Base-by-base conservation (phyloP, 257 asterid genomes). In the Salvia miltiorrhiza region DNA sequence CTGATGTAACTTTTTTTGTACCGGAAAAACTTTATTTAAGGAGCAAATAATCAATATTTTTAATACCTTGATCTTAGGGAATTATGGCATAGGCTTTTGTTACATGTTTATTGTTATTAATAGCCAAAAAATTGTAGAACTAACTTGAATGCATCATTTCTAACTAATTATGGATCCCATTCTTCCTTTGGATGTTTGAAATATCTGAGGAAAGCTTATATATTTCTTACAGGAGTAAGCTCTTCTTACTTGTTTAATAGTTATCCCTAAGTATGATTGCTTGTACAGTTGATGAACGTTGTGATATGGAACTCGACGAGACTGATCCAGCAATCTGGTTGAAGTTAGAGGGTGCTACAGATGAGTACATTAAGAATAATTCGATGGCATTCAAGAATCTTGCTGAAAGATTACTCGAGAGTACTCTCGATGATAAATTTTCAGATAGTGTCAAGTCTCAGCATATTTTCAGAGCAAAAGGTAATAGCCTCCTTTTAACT, bases 221-320 rank as follows among this genome's bases (percentile, higher is more conserved):
- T 37, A 47, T 47, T 71, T 23, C 61, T 65, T 68, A 28, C 56
- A 26, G 35, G 40, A 56, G 10, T 50, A 16, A 8, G 30, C 12
- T 40, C 48, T 30, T 32, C 28, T 67, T 44, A 20, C 52, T 7
- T 32, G 49, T 57, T 73, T 37, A 20, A 73, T 33, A 39, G 71
- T 53, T 53, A 52, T 57, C 49, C 48, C 45, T 61, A 63, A 16
- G 40, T 54, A 71, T 60, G 37, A 47, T 63, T 75, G 50, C 56
- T 61, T 67, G 49, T 75, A 52, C 90, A 94, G 99, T 91, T 70
- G 97, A 94, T 63, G 99, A 94, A 71, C 96, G 97, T 19, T 91
- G 98, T 81, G 98, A 78, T 64, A 94, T 94, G 99, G 99, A 91
- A 86, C 84, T 94, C 60, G 99, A 94, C 80, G 99, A 94, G 77